A percentile compares a stretch with the other conserved stretches of the same genome.
Evolutionary conservation across 108 stramenopile genomes (phyloP).

Genomic region (Cylindrotheca fusiformis): DNA sequence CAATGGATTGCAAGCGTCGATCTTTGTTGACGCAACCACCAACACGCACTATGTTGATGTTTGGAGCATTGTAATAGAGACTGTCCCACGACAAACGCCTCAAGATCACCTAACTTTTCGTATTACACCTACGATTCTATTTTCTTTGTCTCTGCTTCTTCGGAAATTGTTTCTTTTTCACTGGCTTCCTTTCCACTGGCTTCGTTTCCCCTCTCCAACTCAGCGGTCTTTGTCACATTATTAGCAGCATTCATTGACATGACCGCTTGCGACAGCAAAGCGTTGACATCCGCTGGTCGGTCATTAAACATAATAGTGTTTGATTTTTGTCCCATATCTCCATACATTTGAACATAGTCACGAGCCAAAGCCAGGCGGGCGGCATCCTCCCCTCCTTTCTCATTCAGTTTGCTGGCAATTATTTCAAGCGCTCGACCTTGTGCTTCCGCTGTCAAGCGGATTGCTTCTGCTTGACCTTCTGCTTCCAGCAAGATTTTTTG

Average conservation of each 20-base stretch:
- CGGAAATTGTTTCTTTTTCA: background rate
- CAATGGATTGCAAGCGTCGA: slow-evolving; percentile 21
- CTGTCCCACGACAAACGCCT: too few relatives aligned
- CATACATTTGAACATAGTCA: slow-evolving; percentile 96
- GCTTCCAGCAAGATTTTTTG: slow-evolving; percentile 82
- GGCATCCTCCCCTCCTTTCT: slow-evolving; percentile 80
- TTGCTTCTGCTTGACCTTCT: slow-evolving; percentile 90
- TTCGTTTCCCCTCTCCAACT: background rate
- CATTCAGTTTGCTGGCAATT: slow-evolving; percentile 63
- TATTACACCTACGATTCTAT: background rate
- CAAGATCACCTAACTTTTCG: background rate
- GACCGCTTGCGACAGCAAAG: slow-evolving; percentile 79
- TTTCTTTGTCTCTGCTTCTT: background rate
- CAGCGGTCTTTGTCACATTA: slow-evolving; percentile 3
- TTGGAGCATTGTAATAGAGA: too few relatives aligned
- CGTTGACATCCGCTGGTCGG: slow-evolving; percentile 85
- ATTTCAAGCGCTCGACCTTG: slow-evolving; percentile 83
- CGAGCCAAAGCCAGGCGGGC: slow-evolving; percentile 89
- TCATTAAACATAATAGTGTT: slow-evolving; percentile 98
- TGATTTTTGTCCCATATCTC: slow-evolving; percentile 91
- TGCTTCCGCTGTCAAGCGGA: slow-evolving; percentile 79
- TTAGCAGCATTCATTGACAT: slow-evolving; percentile 58
- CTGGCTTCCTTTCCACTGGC: background rate
- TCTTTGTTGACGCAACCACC: too few relatives aligned
- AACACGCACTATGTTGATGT: too few relatives aligned